phyloP scores from a whole-genome alignment of 1,139 yeast genomes.

The Zygoascus hellenicus region DNA sequence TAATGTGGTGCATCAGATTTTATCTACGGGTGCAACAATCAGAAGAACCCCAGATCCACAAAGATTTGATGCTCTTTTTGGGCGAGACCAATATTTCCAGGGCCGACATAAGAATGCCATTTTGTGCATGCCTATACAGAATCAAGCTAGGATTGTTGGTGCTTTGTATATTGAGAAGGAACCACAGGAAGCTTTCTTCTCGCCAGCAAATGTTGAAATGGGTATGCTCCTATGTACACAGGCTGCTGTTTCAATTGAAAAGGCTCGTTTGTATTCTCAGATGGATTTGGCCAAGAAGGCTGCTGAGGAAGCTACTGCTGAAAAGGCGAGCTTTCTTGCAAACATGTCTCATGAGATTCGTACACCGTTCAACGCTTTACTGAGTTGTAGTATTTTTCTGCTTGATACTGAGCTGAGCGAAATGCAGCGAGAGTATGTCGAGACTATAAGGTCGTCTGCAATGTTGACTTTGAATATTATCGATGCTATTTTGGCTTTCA shows the following conservation, averaged over 20 bases:
- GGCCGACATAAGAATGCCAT: slow-evolving; percentile 37
- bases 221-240: slow-evolving; percentile 47
- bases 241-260: slow-evolving; percentile 50
- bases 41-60: slow-evolving; percentile 38
- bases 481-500: slow-evolving; percentile 75
- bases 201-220: slow-evolving; percentile 38
- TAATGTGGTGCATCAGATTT: slow-evolving; percentile 38
- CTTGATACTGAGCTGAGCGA: slow-evolving; percentile 73
- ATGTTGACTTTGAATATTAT: slow-evolving; percentile 71
- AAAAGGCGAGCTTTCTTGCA: slow-evolving; percentile 85
- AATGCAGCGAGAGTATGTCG: slow-evolving; percentile 76
- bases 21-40: slow-evolving; percentile 39
- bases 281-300: slow-evolving; percentile 70
- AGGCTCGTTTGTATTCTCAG: slow-evolving; percentile 44
- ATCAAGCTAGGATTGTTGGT: slow-evolving; percentile 42
- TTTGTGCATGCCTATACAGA: slow-evolving; percentile 46
- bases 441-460: slow-evolving; percentile 72
- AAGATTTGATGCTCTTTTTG: slow-evolving; percentile 36
- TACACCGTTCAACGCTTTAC: slow-evolving; percentile 72
- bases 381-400: slow-evolving; percentile 61
- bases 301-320: slow-evolving; percentile 89
- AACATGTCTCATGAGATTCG: slow-evolving; percentile 89
- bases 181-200: slow-evolving; percentile 29
- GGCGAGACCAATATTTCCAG: slow-evolving; percentile 26
- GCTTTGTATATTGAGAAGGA: slow-evolving; percentile 45